These are phyloP conservation scores for Pseudogymnoascus sp. DNA, from an alignment of 2,329 filamentous ascomycete species.

Conservation along the genomic window DNA sequence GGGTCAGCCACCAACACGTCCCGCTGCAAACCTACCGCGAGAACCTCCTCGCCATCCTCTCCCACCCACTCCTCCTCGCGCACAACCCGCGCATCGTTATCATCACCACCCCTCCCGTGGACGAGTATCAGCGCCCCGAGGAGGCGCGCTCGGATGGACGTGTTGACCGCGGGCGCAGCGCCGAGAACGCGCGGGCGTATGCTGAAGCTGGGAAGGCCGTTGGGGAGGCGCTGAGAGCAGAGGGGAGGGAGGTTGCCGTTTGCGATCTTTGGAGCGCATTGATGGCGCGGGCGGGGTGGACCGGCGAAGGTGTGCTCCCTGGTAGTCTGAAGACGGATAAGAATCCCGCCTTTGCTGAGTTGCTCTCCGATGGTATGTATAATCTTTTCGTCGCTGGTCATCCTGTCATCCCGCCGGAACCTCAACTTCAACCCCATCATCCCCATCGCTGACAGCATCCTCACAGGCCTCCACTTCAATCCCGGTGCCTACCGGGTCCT, in stretches of 20 bases:
- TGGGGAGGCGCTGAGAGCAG: slow-evolving; percentile 39
- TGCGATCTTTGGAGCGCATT: slow-evolving; percentile 76
- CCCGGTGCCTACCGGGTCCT: slow-evolving; percentile 47
- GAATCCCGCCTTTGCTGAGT: neutral
- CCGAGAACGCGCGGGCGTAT: slow-evolving; percentile 42
- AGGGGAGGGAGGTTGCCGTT: slow-evolving; percentile 44
- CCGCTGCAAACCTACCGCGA: slow-evolving; percentile 54
- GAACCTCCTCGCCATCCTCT: slow-evolving; percentile 66
- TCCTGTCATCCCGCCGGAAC: slow-evolving; percentile 41
- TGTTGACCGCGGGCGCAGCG: slow-evolving; percentile 36
- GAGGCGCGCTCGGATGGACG: slow-evolving; percentile 38
- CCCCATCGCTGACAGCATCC: slow-evolving; percentile 38
- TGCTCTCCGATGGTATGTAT: slow-evolving; percentile 22
- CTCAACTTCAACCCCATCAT: slow-evolving; percentile 38
- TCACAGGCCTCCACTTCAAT: slow-evolving; percentile 52
- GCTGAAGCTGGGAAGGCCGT: slow-evolving; percentile 59
- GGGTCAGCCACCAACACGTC: slow-evolving; percentile 64
- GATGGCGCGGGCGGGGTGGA: slow-evolving; percentile 58
- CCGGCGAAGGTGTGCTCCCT: slow-evolving; percentile 42
- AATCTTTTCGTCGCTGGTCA: neutral
- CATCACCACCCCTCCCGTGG: slow-evolving; percentile 74
- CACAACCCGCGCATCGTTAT: slow-evolving; percentile 70
- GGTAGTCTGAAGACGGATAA: neutral
- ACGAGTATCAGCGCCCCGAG: slow-evolving; percentile 57
- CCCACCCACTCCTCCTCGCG: slow-evolving; percentile 59